Evolutionary conservation across 176 grass and related monocot species (phyloP).

Genomic region (Cocos nucifera): DNA sequence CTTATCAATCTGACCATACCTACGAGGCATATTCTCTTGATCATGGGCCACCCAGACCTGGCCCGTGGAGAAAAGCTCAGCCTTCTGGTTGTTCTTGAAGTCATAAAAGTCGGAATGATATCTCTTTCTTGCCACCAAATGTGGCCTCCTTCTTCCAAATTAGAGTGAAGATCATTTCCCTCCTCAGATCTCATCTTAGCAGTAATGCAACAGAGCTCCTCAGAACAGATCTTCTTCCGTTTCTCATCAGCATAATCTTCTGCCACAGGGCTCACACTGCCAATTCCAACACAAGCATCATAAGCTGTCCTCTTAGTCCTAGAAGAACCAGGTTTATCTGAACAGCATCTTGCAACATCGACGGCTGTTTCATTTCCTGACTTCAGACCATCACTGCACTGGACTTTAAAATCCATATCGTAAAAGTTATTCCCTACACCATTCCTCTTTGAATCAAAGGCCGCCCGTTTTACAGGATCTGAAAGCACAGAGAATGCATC

Average conservation of each 20-base stretch:
- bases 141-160: too few relatives aligned
- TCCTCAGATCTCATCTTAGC: too few relatives aligned
- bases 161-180: too few relatives aligned
- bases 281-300: constrained; percentile 14
- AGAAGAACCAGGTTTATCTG: constrained; percentile 33
- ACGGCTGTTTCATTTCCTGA: neutral
- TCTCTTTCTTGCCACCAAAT: too few relatives aligned
- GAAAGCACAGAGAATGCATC: constrained; percentile 47
- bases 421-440: neutral
- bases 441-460: constrained; percentile 27
- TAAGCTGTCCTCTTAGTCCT: constrained; percentile 16
- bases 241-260: constrained; percentile 23
- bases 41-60: constrained; percentile 68
- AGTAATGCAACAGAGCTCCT: neutral
- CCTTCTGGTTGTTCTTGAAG: constrained; percentile 25
- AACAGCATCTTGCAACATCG: neutral
- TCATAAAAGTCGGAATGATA: constrained; percentile 30
- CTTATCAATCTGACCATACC: constrained; percentile 45
- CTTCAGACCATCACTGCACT: too few relatives aligned
- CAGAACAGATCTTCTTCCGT: constrained; percentile 22
- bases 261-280: neutral
- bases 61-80: constrained; percentile 27
- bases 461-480: constrained; percentile 32
- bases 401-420: too few relatives aligned
- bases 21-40: constrained; percentile 43